These are phyloP conservation scores for Gracilaria gracilis DNA, from an alignment of 23 red algal species.

Conservation along the genomic window DNA sequence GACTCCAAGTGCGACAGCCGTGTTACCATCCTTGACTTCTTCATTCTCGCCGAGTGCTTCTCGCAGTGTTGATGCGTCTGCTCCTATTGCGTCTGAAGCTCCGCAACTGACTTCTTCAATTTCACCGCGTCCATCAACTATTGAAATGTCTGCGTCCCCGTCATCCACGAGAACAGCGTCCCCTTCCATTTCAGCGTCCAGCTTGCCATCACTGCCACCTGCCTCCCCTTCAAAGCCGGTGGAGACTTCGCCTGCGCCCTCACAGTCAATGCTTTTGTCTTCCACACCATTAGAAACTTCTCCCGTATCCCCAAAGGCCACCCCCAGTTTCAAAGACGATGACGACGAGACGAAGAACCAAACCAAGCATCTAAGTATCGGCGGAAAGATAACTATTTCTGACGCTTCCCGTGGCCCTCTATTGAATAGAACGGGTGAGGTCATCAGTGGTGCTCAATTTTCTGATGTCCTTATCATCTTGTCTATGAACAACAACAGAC, in stretches of 20 bases:
- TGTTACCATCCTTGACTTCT: background rate
- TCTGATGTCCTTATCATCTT: conserved; percentile 27
- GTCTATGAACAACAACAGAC: background rate
- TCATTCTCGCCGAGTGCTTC: background rate
- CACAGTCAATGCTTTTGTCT: background rate
- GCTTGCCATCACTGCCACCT: background rate
- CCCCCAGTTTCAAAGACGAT: background rate
- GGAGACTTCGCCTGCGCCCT: background rate
- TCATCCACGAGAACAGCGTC: background rate
- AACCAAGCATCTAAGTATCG: background rate
- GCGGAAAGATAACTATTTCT: background rate
- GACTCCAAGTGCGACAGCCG: background rate
- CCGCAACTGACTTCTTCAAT: background rate
- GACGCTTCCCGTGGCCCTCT: background rate
- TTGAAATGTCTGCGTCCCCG: background rate
- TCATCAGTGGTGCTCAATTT: background rate
- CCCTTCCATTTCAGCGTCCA: conserved; percentile 14
- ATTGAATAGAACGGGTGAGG: background rate
- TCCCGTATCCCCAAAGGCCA: background rate
- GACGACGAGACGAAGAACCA: background rate
- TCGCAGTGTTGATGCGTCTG: background rate
- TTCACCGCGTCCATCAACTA: background rate
- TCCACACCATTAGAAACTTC: background rate
- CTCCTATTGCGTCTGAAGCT: background rate
- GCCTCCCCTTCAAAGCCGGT: background rate